Evolutionary conservation across 306 rosid genomes (phyloP).

Genomic region (Biancaea sappan): DNA sequence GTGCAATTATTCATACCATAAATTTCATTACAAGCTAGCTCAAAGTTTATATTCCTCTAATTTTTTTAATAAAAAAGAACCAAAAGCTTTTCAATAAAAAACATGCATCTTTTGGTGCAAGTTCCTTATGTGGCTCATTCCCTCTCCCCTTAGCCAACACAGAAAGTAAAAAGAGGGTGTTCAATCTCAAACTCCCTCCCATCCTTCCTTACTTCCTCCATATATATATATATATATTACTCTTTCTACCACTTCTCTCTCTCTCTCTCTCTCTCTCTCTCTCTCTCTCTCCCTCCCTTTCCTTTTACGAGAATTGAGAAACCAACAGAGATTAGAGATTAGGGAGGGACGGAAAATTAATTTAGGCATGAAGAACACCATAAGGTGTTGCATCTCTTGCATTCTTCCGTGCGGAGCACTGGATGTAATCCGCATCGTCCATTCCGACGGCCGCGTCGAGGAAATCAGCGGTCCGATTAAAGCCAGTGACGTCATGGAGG

Average conservation of each 20-base stretch:
- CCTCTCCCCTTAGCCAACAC: slow-evolving; percentile 32
- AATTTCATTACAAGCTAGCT: slow-evolving; percentile 56
- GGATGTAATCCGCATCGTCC: slow-evolving; percentile 90
- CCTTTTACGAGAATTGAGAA: slow-evolving; percentile 45
- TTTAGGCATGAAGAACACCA: slow-evolving; percentile 76
- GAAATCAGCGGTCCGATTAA: slow-evolving; percentile 75
- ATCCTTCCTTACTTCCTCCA: too few relatives aligned
- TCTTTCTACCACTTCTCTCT: not conserved
- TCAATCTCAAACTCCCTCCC: too few relatives aligned
- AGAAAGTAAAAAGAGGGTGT: too few relatives aligned
- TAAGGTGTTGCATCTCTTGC: slow-evolving; percentile 95
- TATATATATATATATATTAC: not conserved
- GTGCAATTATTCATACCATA: slow-evolving; percentile 71
- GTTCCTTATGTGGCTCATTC: slow-evolving; percentile 44
- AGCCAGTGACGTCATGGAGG: slow-evolving; percentile 87
- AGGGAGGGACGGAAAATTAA: not conserved
- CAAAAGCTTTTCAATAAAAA: slow-evolving; percentile 10
- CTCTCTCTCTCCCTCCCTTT: too few relatives aligned
- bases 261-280: too few relatives aligned
- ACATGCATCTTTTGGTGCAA: slow-evolving; percentile 35
- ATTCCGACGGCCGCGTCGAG: slow-evolving; percentile 78
- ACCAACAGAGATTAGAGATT: not conserved
- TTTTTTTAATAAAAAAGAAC: not conserved
- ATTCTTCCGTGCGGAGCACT: slow-evolving; percentile 92
- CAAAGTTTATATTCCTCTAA: not conserved